A percentile compares a stretch with the other conserved stretches of the same genome.
Conservation (phyloP, 805 yeast genomes). For the Komagataella populi region DNA sequence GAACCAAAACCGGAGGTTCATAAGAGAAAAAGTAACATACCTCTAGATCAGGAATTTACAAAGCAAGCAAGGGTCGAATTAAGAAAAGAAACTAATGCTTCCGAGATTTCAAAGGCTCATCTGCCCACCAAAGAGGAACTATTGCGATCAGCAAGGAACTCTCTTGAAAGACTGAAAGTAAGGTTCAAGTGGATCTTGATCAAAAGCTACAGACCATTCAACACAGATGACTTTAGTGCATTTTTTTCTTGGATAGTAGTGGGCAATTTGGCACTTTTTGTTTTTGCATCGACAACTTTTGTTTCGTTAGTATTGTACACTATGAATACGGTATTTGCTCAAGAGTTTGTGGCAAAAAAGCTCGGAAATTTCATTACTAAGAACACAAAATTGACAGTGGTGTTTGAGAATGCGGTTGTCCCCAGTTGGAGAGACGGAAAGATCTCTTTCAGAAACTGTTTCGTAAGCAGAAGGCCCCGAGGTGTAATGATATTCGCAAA, state of each 20-base stretch:
- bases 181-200: constrained; percentile 63
- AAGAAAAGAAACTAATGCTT: not conserved
- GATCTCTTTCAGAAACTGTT: constrained; percentile 72
- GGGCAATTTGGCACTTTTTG: constrained; percentile 68
- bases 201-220: constrained; percentile 65
- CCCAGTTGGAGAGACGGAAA: constrained; percentile 89
- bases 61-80: not conserved
- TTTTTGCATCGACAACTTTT: constrained; percentile 88
- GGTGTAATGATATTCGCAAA: constrained; percentile 35
- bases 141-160: constrained; percentile 3
- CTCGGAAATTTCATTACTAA: constrained; percentile 76
- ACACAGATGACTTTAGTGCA: constrained; percentile 86
- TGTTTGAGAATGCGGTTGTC: constrained; percentile 86
- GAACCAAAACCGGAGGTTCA: not conserved
- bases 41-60: not conserved
- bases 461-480: constrained; percentile 73
- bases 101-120: not conserved
- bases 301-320: constrained; percentile 67
- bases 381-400: constrained; percentile 71
- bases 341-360: constrained; percentile 71
- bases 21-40: not conserved
- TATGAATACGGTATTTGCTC: constrained; percentile 76
- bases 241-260: constrained; percentile 84
- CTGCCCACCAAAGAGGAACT: constrained; percentile 6
- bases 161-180: constrained; percentile 9